A percentile compares a stretch with the other conserved stretches of the same genome.
These are phyloP conservation scores for Suillus occidentalis DNA, from an alignment of 768 basidiomycete genomes.

Conservation along the genomic window DNA sequence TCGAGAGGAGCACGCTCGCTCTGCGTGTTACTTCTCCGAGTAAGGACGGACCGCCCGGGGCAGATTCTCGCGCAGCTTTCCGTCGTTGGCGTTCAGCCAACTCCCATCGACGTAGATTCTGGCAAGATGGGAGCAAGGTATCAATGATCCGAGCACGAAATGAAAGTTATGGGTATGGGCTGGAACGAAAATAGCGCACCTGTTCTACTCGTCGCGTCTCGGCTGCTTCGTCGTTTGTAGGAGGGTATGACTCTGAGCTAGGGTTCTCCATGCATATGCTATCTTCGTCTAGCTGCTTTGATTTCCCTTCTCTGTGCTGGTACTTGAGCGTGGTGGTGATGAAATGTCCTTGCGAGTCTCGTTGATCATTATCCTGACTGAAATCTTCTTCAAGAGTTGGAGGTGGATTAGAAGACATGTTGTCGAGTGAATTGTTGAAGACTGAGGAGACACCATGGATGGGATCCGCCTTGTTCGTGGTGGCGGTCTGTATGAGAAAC, in stretches of 20 bases:
- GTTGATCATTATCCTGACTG: constrained; percentile 26
- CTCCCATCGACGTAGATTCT: constrained; percentile 83
- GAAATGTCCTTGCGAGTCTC: constrained; percentile 18
- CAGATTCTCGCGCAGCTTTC: constrained; percentile 66
- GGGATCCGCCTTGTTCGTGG: constrained; percentile 10
- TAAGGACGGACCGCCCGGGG: constrained; percentile 40
- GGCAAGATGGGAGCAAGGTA: constrained; percentile 9
- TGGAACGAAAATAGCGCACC: constrained; percentile 40
- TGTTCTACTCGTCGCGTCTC: constrained; percentile 73
- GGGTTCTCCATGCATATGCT: constrained; percentile 21
- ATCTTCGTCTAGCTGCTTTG: constrained; percentile 26
- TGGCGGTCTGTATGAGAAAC: constrained; percentile 10
- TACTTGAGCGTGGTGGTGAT: constrained; percentile 28
- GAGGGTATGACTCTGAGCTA: constrained; percentile 52
- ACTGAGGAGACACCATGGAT: constrained; percentile 9
- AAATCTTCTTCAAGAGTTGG: constrained; percentile 50
- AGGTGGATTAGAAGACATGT: constrained; percentile 14
- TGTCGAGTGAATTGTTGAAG: constrained; percentile 40
- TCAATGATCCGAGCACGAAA: constrained; percentile 10
- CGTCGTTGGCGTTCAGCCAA: constrained; percentile 72
- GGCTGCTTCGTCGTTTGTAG: constrained; percentile 60
- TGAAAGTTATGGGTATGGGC: neutral
- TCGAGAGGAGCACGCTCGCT: constrained; percentile 58
- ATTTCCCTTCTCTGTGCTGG: constrained; percentile 35
- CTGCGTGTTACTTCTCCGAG: constrained; percentile 57